These are phyloP conservation scores for Fusarium austroafricanum DNA, from an alignment of 2,329 filamentous ascomycete genomes.

Conservation along the genomic window DNA sequence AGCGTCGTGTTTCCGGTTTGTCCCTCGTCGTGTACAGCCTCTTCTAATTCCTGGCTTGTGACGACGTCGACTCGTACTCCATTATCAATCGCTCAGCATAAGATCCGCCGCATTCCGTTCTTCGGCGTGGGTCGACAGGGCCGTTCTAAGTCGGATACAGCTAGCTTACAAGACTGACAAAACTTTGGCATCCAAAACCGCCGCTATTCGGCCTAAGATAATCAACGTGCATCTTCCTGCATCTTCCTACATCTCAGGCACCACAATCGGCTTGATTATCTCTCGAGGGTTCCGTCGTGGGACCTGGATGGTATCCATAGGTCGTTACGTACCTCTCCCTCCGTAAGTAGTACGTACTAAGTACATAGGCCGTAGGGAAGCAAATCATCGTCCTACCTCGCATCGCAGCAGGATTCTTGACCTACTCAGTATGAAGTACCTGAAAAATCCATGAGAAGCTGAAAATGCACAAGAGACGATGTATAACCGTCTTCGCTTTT, in stretches of 20 bases:
- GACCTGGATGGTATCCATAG: too few species aligned
- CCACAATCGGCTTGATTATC: conserved; percentile 32
- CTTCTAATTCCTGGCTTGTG: conserved; percentile 21
- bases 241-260: conserved; percentile 42
- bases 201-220: conserved; percentile 41
- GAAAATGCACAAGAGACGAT: conserved; percentile 6
- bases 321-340: conserved; percentile 1
- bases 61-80: conserved; percentile 32
- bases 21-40: conserved; percentile 34
- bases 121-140: conserved; percentile 41
- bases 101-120: conserved; percentile 35
- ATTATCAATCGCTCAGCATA: conserved; percentile 31
- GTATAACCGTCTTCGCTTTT: conserved; percentile 8
- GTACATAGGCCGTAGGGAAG: not conserved
- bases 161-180: conserved; percentile 28
- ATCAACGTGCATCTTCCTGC: conserved; percentile 46
- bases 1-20: conserved; percentile 40
- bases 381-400: not conserved
- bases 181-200: conserved; percentile 28
- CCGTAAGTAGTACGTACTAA: not conserved
- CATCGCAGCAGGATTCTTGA: not conserved
- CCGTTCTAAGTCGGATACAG: conserved; percentile 40
- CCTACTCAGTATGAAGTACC: not conserved
- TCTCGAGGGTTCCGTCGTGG: conserved; percentile 6
- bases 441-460: conserved; percentile 11